Percentiles rank a stretch among this genome's conserved stretches.
Conservation (phyloP, 495 filamentous ascomycete genomes). For the Neurospora sp. region DNA sequence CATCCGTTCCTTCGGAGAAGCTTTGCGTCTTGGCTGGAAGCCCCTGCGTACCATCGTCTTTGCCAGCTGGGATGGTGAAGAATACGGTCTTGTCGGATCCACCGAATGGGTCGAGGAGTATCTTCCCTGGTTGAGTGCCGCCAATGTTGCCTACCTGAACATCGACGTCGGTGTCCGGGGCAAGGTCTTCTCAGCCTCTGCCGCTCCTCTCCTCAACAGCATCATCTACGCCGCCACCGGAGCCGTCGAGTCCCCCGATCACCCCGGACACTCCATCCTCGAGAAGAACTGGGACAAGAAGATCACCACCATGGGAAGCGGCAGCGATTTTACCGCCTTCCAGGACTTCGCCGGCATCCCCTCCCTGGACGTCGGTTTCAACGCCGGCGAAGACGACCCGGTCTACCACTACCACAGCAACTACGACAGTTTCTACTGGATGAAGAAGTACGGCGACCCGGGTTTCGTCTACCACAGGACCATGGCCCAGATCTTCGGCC, state of each 20-base stretch:
- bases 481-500: conserved; percentile 67
- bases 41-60: conserved; percentile 88
- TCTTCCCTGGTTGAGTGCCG: conserved; percentile 66
- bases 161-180: conserved; percentile 75
- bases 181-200: conserved; percentile 55
- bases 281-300: conserved; percentile 59
- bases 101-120: conserved; percentile 97
- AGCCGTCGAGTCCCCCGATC: conserved; percentile 70
- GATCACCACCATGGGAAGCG: conserved; percentile 62
- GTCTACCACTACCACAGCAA: conserved; percentile 83
- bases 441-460: conserved; percentile 72
- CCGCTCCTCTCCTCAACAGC: conserved; percentile 70
- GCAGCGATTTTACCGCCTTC: conserved; percentile 86
- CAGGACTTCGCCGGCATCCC: conserved; percentile 85
- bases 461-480: conserved; percentile 72
- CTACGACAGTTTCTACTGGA: conserved; percentile 89
- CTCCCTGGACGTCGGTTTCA: conserved; percentile 76
- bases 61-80: conserved; percentile 89
- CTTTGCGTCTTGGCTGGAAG: conserved; percentile 74
- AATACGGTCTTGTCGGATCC: conserved; percentile 85
- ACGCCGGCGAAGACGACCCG: conserved; percentile 31
- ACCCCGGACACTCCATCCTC: conserved; percentile 62
- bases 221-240: conserved; percentile 59
- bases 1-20: conserved; percentile 68
- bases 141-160: conserved; percentile 84